Evolutionary conservation across 139 green algal genomes (phyloP).

Genomic region (Mesostigma viride): DNA sequence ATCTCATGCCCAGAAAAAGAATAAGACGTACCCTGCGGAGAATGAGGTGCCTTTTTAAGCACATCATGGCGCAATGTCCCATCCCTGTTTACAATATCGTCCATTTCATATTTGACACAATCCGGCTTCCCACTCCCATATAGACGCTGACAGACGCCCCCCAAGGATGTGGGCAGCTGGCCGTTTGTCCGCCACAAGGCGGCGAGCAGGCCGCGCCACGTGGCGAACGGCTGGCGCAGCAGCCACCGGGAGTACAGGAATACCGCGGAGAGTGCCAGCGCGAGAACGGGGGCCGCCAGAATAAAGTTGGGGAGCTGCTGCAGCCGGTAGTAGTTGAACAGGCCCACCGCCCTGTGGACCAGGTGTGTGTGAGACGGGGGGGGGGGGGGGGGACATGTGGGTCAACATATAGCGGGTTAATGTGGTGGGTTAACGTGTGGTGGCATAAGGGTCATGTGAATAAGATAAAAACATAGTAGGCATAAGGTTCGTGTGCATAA

Average conservation of each 20-base stretch:
- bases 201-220: not conserved
- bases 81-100: not conserved
- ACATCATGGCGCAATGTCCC: not conserved
- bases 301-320: conserved; percentile 70
- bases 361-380: not conserved
- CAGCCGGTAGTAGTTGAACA: conserved; percentile 17
- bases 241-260: not conserved
- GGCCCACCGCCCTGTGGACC: conserved; percentile 19
- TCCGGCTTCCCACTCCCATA: not conserved
- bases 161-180: not conserved
- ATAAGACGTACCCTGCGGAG: not conserved
- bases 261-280: conserved; percentile 24
- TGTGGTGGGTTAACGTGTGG: no score
- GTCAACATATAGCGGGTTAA: no score
- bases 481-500: no score
- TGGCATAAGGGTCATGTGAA: no score
- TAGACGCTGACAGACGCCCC: not conserved
- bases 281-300: conserved; percentile 51
- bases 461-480: no score
- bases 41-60: not conserved
- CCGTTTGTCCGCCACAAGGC: not conserved
- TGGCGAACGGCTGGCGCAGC: not conserved
- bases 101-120: not conserved
- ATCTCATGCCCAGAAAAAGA: no score
- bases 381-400: not conserved